phyloP scores from a whole-genome alignment of 2,329 filamentous ascomycete genomes.

The Cercospora sojina region DNA sequence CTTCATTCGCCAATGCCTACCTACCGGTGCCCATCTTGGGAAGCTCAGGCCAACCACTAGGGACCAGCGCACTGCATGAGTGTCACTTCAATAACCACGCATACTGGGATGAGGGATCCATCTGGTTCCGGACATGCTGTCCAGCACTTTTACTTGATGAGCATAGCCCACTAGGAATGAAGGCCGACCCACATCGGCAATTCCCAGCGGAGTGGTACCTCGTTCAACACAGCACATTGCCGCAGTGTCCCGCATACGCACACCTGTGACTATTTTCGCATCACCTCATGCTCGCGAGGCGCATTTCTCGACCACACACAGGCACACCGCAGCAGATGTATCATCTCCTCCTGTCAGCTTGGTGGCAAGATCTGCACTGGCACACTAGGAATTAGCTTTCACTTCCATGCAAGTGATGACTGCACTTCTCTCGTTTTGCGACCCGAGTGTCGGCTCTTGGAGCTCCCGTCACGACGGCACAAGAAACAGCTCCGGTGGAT shows the following conservation, averaged over 20 bases:
- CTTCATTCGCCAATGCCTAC: neutral
- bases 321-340: neutral
- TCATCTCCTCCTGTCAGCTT: neutral
- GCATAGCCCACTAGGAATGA: neutral
- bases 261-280: neutral
- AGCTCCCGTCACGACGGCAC: neutral
- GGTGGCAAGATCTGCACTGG: neutral
- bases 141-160: neutral
- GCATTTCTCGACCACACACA: neutral
- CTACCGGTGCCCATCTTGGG: neutral
- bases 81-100: neutral
- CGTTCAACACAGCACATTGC: neutral
- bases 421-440: neutral
- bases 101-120: neutral
- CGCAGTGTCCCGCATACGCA: neutral
- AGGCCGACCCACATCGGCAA: neutral
- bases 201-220: neutral
- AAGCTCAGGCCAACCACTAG: neutral
- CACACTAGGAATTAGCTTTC: neutral
- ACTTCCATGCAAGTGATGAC: neutral
- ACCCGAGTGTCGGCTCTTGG: neutral
- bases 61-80: neutral
- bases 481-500: neutral
- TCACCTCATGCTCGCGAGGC: neutral
- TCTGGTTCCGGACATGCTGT: neutral